Percentiles rank a stretch among this genome's conserved stretches.
phyloP scores from a whole-genome alignment of 192 early-diverging fungal genomes.

The Backusella tarrabulga region DNA sequence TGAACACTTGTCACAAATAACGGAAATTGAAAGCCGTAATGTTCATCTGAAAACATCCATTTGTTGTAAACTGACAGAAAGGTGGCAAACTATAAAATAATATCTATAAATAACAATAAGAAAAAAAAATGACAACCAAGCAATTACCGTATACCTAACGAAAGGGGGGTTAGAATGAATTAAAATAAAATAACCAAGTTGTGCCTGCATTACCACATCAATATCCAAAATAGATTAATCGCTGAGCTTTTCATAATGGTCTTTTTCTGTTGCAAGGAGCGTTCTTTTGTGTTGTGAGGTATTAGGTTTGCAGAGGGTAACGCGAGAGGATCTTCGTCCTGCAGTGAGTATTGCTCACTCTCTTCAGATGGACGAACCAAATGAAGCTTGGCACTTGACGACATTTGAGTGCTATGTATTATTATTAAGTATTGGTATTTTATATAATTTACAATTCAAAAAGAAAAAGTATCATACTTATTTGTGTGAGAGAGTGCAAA shows the following conservation, averaged over 20 bases:
- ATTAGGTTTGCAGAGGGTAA: background rate
- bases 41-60: conserved; percentile 83
- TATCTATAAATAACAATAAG: too few species aligned
- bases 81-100: conserved; percentile 49
- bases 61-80: conserved; percentile 88
- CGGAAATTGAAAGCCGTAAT: conserved; percentile 85
- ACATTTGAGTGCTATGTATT: background rate
- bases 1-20: conserved; percentile 85
- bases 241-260: conserved; percentile 11
- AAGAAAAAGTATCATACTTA: too few species aligned
- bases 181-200: background rate
- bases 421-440: background rate
- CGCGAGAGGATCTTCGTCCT: conserved; percentile 1
- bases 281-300: background rate
- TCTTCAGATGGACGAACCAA: conserved; percentile 10
- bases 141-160: conserved; percentile 13
- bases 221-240: conserved; percentile 28
- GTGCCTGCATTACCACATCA: conserved; percentile 21
- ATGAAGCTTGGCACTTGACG: background rate
- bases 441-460: too few species aligned
- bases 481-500: background rate
- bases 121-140: background rate
- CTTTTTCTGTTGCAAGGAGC: background rate
- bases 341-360: conserved; percentile 5
- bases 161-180: background rate